Evolutionary conservation across 139 green algal genomes (phyloP).

Genomic region (Desmodesmus armatus): DNA sequence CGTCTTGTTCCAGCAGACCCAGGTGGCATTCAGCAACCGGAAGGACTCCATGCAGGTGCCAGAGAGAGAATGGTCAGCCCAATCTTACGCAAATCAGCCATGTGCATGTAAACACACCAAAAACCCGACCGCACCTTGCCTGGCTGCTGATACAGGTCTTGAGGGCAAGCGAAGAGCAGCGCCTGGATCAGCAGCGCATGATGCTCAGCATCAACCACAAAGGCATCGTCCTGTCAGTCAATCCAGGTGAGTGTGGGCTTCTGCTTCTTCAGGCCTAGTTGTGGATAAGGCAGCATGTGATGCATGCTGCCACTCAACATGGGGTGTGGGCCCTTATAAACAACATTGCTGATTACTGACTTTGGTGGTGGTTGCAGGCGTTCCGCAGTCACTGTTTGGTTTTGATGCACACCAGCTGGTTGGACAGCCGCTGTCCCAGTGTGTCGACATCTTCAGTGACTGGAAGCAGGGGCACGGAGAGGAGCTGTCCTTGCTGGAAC

Average conservation of each 20-base stretch:
- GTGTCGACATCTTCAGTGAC: not conserved
- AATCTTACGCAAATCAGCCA: no score
- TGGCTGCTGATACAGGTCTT: conserved; percentile 9
- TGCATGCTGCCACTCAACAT: no score
- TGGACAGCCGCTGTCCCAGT: not conserved
- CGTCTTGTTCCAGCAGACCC: no score
- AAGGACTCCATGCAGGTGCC: not conserved
- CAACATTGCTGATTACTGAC: no score
- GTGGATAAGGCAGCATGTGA: no score
- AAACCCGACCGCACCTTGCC: not conserved
- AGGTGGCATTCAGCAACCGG: not conserved
- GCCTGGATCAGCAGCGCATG: conserved; percentile 22
- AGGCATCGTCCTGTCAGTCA: conserved; percentile 19
- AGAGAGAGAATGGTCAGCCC: no score
- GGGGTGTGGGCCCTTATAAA: no score
- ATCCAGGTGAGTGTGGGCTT: not conserved
- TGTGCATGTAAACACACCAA: no score
- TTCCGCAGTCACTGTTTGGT: conserved; percentile 7
- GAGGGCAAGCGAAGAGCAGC: not conserved
- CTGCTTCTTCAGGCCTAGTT: no score
- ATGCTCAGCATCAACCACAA: conserved; percentile 32
- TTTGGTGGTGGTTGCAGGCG: no score
- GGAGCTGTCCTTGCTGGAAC: not conserved
- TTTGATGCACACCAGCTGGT: not conserved
- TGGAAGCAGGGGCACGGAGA: conserved; percentile 1